Conservation (phyloP, 2,329 filamentous ascomycete species). For the Thermomyces lanuginosus region DNA sequence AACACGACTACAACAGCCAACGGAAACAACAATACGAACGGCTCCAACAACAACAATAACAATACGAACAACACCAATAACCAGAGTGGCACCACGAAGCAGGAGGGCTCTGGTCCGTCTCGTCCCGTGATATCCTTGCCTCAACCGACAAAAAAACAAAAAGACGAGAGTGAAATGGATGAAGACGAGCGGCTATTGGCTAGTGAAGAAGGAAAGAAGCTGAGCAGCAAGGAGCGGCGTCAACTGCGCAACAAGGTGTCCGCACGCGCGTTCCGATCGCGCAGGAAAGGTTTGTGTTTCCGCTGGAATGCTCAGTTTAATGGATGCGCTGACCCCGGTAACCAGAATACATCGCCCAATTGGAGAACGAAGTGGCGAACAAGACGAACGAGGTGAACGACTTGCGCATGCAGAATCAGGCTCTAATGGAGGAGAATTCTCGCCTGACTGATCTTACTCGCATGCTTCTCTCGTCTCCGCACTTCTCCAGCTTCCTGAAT, state of each 20-base stretch:
- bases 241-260: slow-evolving; percentile 99
- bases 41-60: too few species aligned
- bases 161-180: slow-evolving; percentile 98
- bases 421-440: slow-evolving; percentile 70
- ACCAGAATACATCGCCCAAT: slow-evolving; percentile 86
- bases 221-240: slow-evolving; percentile 92
- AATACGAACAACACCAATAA: too few species aligned
- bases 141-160: slow-evolving; percentile 59
- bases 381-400: slow-evolving; percentile 74
- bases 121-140: slow-evolving; percentile 36
- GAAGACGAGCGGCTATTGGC: slow-evolving; percentile 85
- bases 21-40: too few species aligned
- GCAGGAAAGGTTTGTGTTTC: slow-evolving; percentile 69
- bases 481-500: slow-evolving; percentile 68
- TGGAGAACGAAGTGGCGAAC: slow-evolving; percentile 72
- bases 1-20: slow-evolving; percentile 12
- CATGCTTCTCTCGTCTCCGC: slow-evolving; percentile 63
- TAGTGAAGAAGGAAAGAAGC: slow-evolving; percentile 97
- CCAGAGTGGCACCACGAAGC: too few species aligned
- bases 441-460: slow-evolving; percentile 62
- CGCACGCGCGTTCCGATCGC: slow-evolving; percentile 89
- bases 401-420: slow-evolving; percentile 63
- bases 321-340: slow-evolving; percentile 8
- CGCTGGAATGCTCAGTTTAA: slow-evolving; percentile 1
- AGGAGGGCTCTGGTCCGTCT: too few species aligned